Evolutionary conservation across 1,284 basidiomycete genomes (phyloP).

Genomic region (Xerocomus amazonicus): DNA sequence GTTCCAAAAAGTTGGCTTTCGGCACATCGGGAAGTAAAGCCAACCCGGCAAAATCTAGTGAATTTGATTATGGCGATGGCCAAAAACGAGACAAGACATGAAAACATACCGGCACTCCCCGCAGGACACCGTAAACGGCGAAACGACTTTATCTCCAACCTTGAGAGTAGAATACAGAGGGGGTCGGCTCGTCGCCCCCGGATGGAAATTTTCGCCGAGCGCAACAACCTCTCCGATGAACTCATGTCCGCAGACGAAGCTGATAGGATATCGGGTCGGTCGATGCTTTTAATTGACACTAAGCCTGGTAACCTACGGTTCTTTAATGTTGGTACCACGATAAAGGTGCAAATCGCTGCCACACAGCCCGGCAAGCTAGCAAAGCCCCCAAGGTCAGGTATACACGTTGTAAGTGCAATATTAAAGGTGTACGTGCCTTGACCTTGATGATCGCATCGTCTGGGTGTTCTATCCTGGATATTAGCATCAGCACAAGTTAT

Average conservation of each 20-base stretch:
- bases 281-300: neutral
- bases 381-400: neutral
- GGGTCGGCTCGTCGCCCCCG: slow-evolving; percentile 47
- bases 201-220: slow-evolving; percentile 61
- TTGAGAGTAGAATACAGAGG: slow-evolving; percentile 63
- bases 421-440: slow-evolving; percentile 38
- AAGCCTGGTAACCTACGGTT: slow-evolving; percentile 29
- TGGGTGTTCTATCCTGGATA: slow-evolving; percentile 57
- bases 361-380: slow-evolving; percentile 68
- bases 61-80: neutral
- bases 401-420: neutral
- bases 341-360: slow-evolving; percentile 85
- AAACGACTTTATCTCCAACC: slow-evolving; percentile 81
- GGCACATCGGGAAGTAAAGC: slow-evolving; percentile 75
- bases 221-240: slow-evolving; percentile 77
- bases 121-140: slow-evolving; percentile 83
- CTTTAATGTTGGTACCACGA: slow-evolving; percentile 50
- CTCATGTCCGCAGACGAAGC: slow-evolving; percentile 76
- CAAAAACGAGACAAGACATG: neutral
- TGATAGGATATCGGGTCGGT: slow-evolving; percentile 26
- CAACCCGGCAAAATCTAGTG: slow-evolving; percentile 66
- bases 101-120: slow-evolving; percentile 70
- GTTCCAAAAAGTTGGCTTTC: slow-evolving; percentile 71
- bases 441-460: slow-evolving; percentile 77
- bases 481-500: neutral